Evolutionary conservation across 2,329 filamentous ascomycete species (phyloP).

Genomic region (Pezicula radicicola): DNA sequence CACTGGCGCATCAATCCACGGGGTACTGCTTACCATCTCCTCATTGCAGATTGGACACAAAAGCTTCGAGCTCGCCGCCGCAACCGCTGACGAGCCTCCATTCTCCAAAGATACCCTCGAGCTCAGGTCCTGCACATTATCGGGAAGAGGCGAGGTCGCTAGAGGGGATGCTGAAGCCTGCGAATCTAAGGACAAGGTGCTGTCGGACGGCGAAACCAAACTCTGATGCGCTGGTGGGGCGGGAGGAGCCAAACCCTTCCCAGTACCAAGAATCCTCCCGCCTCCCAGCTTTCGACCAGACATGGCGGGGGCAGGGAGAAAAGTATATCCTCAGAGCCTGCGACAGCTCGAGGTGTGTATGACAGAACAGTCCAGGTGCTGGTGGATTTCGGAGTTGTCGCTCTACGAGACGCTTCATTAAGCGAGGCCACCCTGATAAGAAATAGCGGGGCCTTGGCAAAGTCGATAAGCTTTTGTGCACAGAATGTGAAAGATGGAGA

Average conservation of each 20-base stretch:
- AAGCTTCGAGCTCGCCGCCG: conserved; percentile 62
- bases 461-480: conserved; percentile 3
- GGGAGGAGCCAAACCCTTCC: conserved; percentile 73
- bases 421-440: too few relatives aligned
- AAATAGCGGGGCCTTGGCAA: conserved; percentile 4
- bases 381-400: not conserved
- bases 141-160: conserved; percentile 61
- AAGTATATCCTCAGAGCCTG: conserved; percentile 16
- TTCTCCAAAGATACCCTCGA: conserved; percentile 75
- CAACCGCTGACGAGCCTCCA: conserved; percentile 45
- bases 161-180: conserved; percentile 60
- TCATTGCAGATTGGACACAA: conserved; percentile 98
- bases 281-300: conserved; percentile 85
- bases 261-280: conserved; percentile 85
- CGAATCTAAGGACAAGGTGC: conserved; percentile 75
- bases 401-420: not conserved
- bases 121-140: conserved; percentile 72
- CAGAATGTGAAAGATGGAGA: too few relatives aligned
- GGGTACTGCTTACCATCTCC: conserved; percentile 70
- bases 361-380: not conserved
- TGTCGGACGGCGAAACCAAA: conserved; percentile 57
- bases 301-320: conserved; percentile 48
- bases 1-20: conserved; percentile 1
- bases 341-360: conserved; percentile 19
- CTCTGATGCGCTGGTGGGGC: conserved; percentile 39